Base-by-base conservation (phyloP, 768 basidiomycete genomes). In the Lactifluus volemus region DNA sequence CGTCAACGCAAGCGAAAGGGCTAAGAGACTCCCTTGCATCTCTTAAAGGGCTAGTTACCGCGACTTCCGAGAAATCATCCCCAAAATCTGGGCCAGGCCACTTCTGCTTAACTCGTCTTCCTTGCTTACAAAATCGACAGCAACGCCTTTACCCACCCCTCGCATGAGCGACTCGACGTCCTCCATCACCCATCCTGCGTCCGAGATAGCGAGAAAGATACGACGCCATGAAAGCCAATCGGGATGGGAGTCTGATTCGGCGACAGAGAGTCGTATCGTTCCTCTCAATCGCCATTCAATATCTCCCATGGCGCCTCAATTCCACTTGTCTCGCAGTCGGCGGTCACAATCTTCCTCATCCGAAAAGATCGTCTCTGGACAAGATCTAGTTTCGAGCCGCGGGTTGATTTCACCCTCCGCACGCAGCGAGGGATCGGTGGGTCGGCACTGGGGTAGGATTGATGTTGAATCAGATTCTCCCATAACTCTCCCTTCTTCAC, bases 271-370 rank as follows among this genome's bases (percentile, higher is more conserved):
- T 68, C 79, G 86, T 53, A 72, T 77, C 51, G 78, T 91, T 14
- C 80, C 81, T 29, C 67, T 90, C 53, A 85, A 87, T 68, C 81
- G 88, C 36, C 79, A 79, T 63, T 82, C 84, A 12, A 70, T 88
- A 5, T 89, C 88, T 4, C 86, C 88, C 4, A 85, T 88, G 84
- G 86, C 87, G 29, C 63, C 59, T 12, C 50, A 52, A 53, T 58
- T 21, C 41, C 58, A 45, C 48, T 42, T 45, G 9, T 38, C 14
- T n/a, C 68, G 71, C 29, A 74, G 53, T 38, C 78, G 63, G 34
- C 78, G 63, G n/a, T 65, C 11, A 71, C 51, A 51, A 32, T 79
- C 79, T 6, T 77, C 78, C 1, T 68, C 69, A 1, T 66, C 59
- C 2, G 65, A 66, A 42, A 57, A 50, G 19, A 48, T 55, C n/a